phyloP scores from a whole-genome alignment of 805 yeast genomes.

The Kodamaea hsintzibuensis region DNA sequence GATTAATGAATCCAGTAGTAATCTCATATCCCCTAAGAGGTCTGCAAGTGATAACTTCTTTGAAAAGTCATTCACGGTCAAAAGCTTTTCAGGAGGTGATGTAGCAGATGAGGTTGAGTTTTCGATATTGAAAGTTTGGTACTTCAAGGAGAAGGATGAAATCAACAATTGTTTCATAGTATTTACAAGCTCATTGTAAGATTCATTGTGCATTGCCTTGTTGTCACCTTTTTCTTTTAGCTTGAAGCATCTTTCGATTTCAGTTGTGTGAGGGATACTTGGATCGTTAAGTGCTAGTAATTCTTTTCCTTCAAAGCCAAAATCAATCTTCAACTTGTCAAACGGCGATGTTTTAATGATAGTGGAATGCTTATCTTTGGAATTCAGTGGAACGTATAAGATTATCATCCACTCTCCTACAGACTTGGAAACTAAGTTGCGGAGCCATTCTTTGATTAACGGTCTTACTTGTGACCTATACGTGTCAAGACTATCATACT shows the following conservation, averaged over 20 bases:
- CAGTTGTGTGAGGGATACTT: not conserved
- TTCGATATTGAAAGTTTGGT: conserved; percentile 5
- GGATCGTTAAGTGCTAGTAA: conserved; percentile 14
- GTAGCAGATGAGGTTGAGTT: not conserved
- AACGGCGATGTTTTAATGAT: conserved; percentile 48
- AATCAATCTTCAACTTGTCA: conserved; percentile 58
- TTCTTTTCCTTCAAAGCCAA: conserved; percentile 43
- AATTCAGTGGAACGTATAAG: conserved; percentile 45
- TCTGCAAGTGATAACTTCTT: conserved; percentile 53
- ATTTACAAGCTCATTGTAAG: conserved; percentile 49
- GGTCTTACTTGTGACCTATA: conserved; percentile 83
- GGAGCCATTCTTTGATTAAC: conserved; percentile 77
- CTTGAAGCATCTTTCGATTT: conserved; percentile 40
- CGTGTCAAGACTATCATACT: conserved; percentile 65
- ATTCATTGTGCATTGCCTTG: conserved; percentile 41
- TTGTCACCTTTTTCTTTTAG: conserved; percentile 31
- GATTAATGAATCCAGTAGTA: conserved; percentile 59
- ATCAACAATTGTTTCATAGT: conserved; percentile 51
- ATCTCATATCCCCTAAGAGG: conserved; percentile 53
- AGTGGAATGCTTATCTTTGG: conserved; percentile 34
- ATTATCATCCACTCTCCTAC: conserved; percentile 64
- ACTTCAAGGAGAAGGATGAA: conserved; percentile 42
- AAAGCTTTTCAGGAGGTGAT: not conserved
- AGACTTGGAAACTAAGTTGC: conserved; percentile 36
- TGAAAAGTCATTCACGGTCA: conserved; percentile 27